Evolutionary conservation across 345 rosid genomes (phyloP), one percentile per base, ranked within the genome.

Genomic region (Syzygium jambos): DNA sequence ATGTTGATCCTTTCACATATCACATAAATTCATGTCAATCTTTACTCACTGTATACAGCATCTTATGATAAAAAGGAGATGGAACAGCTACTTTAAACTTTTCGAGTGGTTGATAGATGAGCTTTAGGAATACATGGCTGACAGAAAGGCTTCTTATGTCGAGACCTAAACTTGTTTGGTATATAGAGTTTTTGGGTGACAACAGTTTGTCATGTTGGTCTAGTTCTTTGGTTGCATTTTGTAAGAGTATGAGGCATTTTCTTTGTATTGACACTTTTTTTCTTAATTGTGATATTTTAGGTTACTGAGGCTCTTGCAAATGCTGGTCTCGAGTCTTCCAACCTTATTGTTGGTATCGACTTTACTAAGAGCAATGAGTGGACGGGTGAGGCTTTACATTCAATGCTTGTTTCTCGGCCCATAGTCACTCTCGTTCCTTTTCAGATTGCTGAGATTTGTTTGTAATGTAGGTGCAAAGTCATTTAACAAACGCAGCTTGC

Each of bases 301-400:
- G 99, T 98, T 53, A 95, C 98, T 1, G 97, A 86, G 88, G 99
- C 97, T 85, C 98, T 98, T 89, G 93, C 96, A 51, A 93, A 73
- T 63, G 94, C 99, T 22, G 99, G 99, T 84, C 92, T 98, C 30
- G 99, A 98, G 92, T 96, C 99, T 82, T 98, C 99, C 51, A 98
- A 98, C 93, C 98, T 98, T 88, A 92, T 98, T n/a, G 97, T 98
- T 85, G 99, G 99, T 88, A 93, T 98, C 88, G 99, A 98, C 94
- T 96, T 96, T 90, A 98, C 99, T 13, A 98, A 98, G 93, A 98
- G 99, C 92, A 98, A 98, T 12, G 98, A 95, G 85, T 98, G 99
- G 99, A 98, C 99, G 91, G 99, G 99, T 96, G 54, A 59, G 85
- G 78, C 11, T 89, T 85, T 83, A n/a, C 87, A 38, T 90, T 85